Percentiles rank a stretch among this genome's conserved stretches.
These are phyloP conservation scores for Platanus orientalis DNA, from an alignment of 164 flowering plant genomes.

Conservation along the genomic window DNA sequence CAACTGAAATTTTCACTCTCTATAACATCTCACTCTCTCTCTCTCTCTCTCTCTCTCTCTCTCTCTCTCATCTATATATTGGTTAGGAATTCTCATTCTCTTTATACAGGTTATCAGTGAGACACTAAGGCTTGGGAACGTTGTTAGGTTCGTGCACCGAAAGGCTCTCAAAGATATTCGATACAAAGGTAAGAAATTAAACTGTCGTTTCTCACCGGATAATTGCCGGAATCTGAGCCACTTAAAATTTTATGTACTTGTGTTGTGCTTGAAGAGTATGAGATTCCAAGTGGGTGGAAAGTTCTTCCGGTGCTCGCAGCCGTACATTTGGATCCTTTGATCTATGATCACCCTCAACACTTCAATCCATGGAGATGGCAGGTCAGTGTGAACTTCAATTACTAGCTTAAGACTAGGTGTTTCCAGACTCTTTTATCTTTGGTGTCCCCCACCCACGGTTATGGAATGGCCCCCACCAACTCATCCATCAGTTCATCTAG, in stretches of 20 bases:
- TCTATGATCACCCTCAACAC: conserved; percentile 63
- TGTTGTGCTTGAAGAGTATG: conserved; percentile 39
- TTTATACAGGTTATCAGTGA: conserved; percentile 70
- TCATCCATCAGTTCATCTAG: not conserved
- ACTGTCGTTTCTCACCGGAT: not conserved
- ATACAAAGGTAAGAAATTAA: conserved; percentile 61
- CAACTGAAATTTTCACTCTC: too few relatives aligned
- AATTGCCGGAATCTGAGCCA: conserved; percentile 15
- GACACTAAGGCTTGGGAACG: conserved; percentile 84
- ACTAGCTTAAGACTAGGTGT: too few relatives aligned
- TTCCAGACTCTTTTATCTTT: not conserved
- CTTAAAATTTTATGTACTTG: not conserved
- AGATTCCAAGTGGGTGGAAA: conserved; percentile 98
- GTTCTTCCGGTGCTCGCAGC: conserved; percentile 92
- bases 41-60: too few relatives aligned
- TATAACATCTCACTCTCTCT: too few relatives aligned
- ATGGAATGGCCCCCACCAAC: not conserved
- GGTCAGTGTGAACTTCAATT: conserved; percentile 25
- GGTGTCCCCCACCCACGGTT: not conserved
- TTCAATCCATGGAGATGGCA: conserved; percentile 99
- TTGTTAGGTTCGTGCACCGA: conserved; percentile 85
- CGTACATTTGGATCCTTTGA: conserved; percentile 74
- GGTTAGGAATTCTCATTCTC: too few relatives aligned
- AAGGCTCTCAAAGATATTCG: conserved; percentile 83
- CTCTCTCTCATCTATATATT: too few relatives aligned